Conservation (phyloP, 2,329 filamentous ascomycete species). For the Macrophomina tecta region DNA sequence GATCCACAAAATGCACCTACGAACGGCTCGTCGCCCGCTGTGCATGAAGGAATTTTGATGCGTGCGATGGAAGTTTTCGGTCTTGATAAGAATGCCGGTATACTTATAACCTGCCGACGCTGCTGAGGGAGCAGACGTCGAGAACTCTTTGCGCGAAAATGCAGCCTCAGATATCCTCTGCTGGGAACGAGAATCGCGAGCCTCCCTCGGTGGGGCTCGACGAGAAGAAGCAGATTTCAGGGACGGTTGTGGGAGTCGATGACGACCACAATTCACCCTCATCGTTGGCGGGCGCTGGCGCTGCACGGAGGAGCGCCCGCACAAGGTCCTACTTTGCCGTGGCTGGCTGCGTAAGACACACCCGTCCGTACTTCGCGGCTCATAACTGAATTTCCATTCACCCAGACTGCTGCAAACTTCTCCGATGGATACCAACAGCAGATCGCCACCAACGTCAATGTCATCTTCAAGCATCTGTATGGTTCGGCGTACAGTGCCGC, state of each 20-base stretch:
- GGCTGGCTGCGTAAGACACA: conserved; percentile 11
- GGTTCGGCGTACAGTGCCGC: conserved; percentile 11
- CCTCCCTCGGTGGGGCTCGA: not conserved
- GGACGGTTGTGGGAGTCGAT: not conserved
- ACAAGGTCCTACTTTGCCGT: conserved; percentile 5
- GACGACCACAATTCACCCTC: not conserved
- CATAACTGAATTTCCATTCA: not conserved
- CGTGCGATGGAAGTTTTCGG: too few species aligned
- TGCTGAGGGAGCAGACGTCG: too few species aligned
- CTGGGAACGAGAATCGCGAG: not conserved
- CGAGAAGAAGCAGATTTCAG: conserved; percentile 2
- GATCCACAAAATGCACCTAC: not conserved
- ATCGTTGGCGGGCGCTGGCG: not conserved
- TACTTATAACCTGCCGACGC: too few species aligned
- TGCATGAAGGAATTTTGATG: not conserved
- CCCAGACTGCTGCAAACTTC: conserved; percentile 12
- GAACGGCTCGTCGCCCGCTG: conserved; percentile 3
- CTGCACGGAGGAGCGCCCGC: not conserved
- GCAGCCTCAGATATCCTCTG: not conserved
- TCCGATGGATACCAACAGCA: conserved; percentile 18
- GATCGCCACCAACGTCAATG: conserved; percentile 7
- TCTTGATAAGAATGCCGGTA: not conserved
- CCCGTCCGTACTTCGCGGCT: not conserved
- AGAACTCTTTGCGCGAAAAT: not conserved
- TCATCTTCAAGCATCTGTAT: conserved; percentile 18